phyloP scores from a whole-genome alignment of 2,329 filamentous ascomycete species.

The Colletotrichum sp. region DNA sequence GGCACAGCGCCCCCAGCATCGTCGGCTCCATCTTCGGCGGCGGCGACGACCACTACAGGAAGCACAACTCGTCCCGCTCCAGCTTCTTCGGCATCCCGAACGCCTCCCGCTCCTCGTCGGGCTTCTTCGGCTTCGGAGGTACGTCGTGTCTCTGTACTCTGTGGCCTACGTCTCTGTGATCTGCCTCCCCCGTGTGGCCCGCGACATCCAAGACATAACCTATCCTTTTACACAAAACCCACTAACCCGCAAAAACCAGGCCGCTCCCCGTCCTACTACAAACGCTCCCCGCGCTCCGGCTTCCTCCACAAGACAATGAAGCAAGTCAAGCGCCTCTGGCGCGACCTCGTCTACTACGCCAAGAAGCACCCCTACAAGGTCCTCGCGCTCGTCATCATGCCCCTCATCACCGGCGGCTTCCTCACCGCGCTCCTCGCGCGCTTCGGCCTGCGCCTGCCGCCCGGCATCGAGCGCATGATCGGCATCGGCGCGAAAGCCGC shows the following conservation, averaged over 20 bases:
- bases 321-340: slow-evolving; percentile 79
- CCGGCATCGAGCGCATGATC: slow-evolving; percentile 63
- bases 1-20: slow-evolving; percentile 37
- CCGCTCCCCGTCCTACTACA: slow-evolving; percentile 69
- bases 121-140: slow-evolving; percentile 50
- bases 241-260: slow-evolving; percentile 31
- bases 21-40: slow-evolving; percentile 50
- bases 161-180: not conserved
- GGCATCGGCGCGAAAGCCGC: slow-evolving; percentile 57
- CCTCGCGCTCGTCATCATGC: slow-evolving; percentile 86
- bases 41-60: slow-evolving; percentile 36
- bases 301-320: slow-evolving; percentile 78
- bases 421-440: slow-evolving; percentile 77
- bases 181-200: not conserved
- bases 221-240: not conserved
- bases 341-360: slow-evolving; percentile 82
- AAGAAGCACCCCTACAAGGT: slow-evolving; percentile 86
- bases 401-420: slow-evolving; percentile 83
- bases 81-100: slow-evolving; percentile 55
- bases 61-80: slow-evolving; percentile 45
- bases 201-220: not conserved
- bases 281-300: slow-evolving; percentile 79
- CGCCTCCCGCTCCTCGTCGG: slow-evolving; percentile 40
- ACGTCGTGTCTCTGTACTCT: not conserved
- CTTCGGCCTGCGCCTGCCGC: slow-evolving; percentile 81